Conservation (phyloP, 169 alveolate species). For the Miamiensis avidus region DNA sequence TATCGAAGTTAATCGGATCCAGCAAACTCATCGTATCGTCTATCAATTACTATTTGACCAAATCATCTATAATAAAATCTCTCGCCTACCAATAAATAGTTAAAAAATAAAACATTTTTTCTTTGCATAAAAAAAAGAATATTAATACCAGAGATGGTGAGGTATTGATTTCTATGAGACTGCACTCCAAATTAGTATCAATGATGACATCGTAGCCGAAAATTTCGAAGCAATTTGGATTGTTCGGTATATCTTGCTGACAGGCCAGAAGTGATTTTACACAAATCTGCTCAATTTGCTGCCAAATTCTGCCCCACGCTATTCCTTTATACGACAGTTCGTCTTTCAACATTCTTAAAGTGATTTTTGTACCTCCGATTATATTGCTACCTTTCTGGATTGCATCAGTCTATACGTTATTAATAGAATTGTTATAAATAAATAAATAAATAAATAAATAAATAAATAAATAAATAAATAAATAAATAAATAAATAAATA, state of each 20-base stretch:
- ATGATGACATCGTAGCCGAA: slow-evolving; percentile 87
- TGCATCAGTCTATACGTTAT: too few species aligned
- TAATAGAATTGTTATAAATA: too few species aligned
- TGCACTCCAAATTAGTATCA: slow-evolving; percentile 70
- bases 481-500: too few species aligned
- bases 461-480: too few species aligned
- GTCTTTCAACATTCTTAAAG: slow-evolving; percentile 62
- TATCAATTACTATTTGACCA: slow-evolving; percentile 78
- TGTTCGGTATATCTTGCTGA: slow-evolving; percentile 69
- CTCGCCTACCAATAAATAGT: slow-evolving; percentile 48
- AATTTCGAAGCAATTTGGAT: slow-evolving; percentile 85
- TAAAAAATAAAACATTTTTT: too few species aligned
- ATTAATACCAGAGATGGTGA: slow-evolving; percentile 66
- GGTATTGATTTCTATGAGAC: slow-evolving; percentile 85
- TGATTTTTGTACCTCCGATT: slow-evolving; percentile 78
- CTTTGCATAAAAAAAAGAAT: too few species aligned
- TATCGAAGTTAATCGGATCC: slow-evolving; percentile 77
- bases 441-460: slow-evolving; percentile 5
- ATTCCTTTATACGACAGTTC: slow-evolving; percentile 56
- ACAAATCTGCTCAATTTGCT: slow-evolving; percentile 68
- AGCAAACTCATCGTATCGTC: slow-evolving; percentile 83
- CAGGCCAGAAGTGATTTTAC: slow-evolving; percentile 75
- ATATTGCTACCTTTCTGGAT: slow-evolving; percentile 32
- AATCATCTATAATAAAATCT: slow-evolving; percentile 84
- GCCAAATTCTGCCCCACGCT: slow-evolving; percentile 66